These are phyloP conservation scores for Silene uniflora DNA, from an alignment of 148 eudicot species.

Conservation along the genomic window DNA sequence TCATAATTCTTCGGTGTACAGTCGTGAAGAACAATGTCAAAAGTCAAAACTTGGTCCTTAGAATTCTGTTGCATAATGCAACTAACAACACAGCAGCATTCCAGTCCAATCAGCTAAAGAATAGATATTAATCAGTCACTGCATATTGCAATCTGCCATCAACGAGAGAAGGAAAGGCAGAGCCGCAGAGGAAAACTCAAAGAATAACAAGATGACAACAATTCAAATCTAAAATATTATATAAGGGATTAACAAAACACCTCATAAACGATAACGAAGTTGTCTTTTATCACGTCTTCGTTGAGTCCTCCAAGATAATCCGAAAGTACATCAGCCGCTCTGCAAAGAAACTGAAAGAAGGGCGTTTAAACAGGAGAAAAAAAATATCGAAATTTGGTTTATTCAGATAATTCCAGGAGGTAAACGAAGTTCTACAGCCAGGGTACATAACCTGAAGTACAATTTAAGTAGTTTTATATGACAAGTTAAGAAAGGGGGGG, in stretches of 20 bases:
- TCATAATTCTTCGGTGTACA: background rate
- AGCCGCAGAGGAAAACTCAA: background rate
- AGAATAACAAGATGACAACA: background rate
- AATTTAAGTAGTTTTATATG: background rate
- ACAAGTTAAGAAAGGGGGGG: no score
- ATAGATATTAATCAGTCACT: background rate
- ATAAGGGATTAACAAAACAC: slow-evolving; percentile 31
- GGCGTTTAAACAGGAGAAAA: slow-evolving; percentile 14
- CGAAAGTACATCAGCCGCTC: slow-evolving; percentile 88
- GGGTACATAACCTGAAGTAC: background rate
- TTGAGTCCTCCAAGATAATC: slow-evolving; percentile 88
- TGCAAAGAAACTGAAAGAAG: slow-evolving; percentile 78
- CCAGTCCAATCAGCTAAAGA: background rate
- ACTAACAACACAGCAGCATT: background rate
- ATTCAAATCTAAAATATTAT: background rate
- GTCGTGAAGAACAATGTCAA: background rate
- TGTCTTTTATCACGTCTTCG: slow-evolving; percentile 95
- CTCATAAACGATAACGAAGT: slow-evolving; percentile 91
- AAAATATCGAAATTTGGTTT: background rate
- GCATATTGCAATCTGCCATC: background rate
- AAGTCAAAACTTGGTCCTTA: background rate
- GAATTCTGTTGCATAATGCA: background rate
- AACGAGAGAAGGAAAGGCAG: background rate
- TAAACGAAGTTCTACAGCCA: background rate
- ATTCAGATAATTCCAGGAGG: background rate